Evolutionary conservation across 768 basidiomycete genomes (phyloP).

Genomic region (Pleurotus cornucopiae): DNA sequence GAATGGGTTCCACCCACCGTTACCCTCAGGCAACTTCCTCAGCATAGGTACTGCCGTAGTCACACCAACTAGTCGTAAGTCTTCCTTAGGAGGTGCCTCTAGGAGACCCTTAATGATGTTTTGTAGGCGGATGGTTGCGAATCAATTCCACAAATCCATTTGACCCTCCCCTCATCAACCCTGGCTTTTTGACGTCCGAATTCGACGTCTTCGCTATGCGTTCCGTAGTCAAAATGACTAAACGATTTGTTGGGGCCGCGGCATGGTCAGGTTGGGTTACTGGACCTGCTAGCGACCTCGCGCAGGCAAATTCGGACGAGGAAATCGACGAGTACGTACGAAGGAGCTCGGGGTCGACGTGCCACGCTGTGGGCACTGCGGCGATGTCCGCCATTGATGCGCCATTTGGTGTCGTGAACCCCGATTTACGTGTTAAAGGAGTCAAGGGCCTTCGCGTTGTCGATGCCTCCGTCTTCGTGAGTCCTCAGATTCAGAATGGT

Average conservation of each 20-base stretch:
- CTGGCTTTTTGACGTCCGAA: constrained; percentile 12
- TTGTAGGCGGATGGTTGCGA: constrained; percentile 20
- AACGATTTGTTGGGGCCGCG: constrained; percentile 19
- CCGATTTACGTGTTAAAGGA: constrained; percentile 28
- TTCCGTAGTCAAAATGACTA: constrained; percentile 18
- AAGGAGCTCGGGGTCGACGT: constrained; percentile 11
- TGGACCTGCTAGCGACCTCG: constrained; percentile 13
- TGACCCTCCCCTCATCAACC: constrained; percentile 21
- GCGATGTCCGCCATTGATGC: constrained; percentile 25
- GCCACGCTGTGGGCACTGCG: constrained; percentile 25
- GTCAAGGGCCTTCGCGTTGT: constrained; percentile 29
- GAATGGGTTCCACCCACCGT: constrained; percentile 9
- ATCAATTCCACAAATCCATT: constrained; percentile 23
- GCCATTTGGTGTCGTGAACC: constrained; percentile 27
- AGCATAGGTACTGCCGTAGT: constrained; percentile 17
- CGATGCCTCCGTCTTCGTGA: constrained; percentile 33
- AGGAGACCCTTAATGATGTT: too few species aligned
- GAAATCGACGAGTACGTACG: constrained; percentile 20
- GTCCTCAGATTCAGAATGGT: constrained; percentile 2
- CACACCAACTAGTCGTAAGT: constrained; percentile 32
- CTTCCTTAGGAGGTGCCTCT: background rate
- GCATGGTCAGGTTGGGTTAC: constrained; percentile 24
- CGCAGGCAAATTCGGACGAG: constrained; percentile 20
- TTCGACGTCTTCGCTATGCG: constrained; percentile 23
- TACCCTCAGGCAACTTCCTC: constrained; percentile 13